These are phyloP conservation scores for Dipodascopsis uninucleata DNA, from an alignment of 805 yeast species.

Conservation along the genomic window DNA sequence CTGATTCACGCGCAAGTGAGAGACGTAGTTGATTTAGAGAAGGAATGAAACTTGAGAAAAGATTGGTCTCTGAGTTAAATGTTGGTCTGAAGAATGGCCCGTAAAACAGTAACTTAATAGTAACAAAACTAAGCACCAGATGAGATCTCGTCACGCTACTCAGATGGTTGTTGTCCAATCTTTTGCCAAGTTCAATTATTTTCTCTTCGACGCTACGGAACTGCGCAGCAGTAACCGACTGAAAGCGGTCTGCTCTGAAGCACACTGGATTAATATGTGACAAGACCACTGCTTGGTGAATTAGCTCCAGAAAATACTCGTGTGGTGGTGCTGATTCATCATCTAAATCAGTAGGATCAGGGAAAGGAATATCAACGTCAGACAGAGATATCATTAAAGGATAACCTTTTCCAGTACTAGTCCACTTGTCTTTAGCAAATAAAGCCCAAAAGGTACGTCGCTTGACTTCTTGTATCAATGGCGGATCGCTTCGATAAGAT, in stretches of 20 bases:
- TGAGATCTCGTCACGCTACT: slow-evolving; percentile 7
- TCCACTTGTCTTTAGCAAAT: slow-evolving; percentile 10
- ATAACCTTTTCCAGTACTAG: slow-evolving; percentile 13
- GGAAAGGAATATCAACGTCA: slow-evolving; percentile 11
- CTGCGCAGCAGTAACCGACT: slow-evolving; percentile 6
- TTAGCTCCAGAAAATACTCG: slow-evolving; percentile 12
- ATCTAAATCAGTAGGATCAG: slow-evolving; percentile 12
- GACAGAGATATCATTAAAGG: slow-evolving; percentile 8
- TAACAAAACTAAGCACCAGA: slow-evolving; percentile 3
- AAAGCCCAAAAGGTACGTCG: slow-evolving; percentile 18
- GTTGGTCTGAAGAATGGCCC: slow-evolving; percentile 13
- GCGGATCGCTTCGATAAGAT: slow-evolving; percentile 7
- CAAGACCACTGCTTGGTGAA: slow-evolving; percentile 9
- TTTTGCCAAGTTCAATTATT: slow-evolving; percentile 1
- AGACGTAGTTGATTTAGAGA: slow-evolving; percentile 8
- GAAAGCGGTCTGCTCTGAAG: slow-evolving; percentile 7
- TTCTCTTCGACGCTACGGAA: slow-evolving; percentile 7
- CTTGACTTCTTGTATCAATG: slow-evolving; percentile 14
- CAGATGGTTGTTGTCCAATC: slow-evolving; percentile 3
- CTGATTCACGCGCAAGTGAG: slow-evolving; percentile 7
- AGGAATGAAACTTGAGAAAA: slow-evolving; percentile 10
- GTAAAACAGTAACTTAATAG: slow-evolving; percentile 12
- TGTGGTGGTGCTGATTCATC: slow-evolving; percentile 5
- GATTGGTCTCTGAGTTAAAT: slow-evolving; percentile 3
- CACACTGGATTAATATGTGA: slow-evolving; percentile 12